Conservation (phyloP, 2,329 filamentous ascomycete species). For the Zasmidium cellare region DNA sequence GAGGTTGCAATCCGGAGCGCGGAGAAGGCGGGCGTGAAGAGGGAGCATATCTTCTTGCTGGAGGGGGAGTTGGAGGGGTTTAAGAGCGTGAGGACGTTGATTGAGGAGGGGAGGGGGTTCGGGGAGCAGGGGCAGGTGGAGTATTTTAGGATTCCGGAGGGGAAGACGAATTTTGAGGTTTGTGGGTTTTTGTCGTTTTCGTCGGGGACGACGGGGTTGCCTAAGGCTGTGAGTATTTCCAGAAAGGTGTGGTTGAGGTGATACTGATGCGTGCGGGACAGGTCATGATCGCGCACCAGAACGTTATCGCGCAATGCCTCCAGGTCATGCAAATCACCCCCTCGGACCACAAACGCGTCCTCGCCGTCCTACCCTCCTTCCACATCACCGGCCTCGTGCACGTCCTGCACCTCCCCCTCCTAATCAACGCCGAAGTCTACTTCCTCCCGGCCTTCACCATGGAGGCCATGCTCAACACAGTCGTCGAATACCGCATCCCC, state of each 20-base stretch:
- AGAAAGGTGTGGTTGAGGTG: too few relatives aligned
- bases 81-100: slow-evolving; percentile 48
- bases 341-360: slow-evolving; percentile 49
- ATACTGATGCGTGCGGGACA: not conserved
- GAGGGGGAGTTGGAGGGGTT: slow-evolving; percentile 56
- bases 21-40: slow-evolving; percentile 54
- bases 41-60: slow-evolving; percentile 56
- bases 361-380: slow-evolving; percentile 62
- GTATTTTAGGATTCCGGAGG: slow-evolving; percentile 52
- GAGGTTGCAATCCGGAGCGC: slow-evolving; percentile 57
- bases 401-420: slow-evolving; percentile 61
- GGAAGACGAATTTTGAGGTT: slow-evolving; percentile 58
- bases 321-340: slow-evolving; percentile 58
- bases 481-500: slow-evolving; percentile 53
- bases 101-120: slow-evolving; percentile 44
- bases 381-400: slow-evolving; percentile 66
- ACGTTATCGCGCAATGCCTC: slow-evolving; percentile 61
- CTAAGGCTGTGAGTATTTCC: slow-evolving; percentile 43
- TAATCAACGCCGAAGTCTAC: slow-evolving; percentile 65
- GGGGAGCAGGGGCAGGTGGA: slow-evolving; percentile 46
- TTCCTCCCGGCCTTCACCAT: slow-evolving; percentile 67
- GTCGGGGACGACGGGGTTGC: slow-evolving; percentile 51
- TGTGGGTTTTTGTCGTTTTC: slow-evolving; percentile 56
- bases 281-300: slow-evolving; percentile 56
- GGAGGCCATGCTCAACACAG: slow-evolving; percentile 55